phyloP scores from a whole-genome alignment of 371 early-diverging fungal genomes.

The Dichotomocladium elegans region DNA sequence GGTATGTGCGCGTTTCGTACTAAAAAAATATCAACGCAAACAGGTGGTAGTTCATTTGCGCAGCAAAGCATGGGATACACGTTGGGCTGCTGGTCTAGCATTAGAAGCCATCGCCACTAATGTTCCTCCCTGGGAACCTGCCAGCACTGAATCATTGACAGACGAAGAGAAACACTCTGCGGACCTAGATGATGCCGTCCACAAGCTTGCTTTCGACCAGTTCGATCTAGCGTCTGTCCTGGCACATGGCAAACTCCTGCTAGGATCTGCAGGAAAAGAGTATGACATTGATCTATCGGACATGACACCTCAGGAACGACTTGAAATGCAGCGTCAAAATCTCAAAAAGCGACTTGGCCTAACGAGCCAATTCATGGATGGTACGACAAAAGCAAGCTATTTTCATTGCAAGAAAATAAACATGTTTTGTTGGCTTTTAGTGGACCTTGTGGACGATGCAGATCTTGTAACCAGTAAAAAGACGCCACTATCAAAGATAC shows the following conservation, averaged over 20 bases:
- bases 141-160: conserved; percentile 4
- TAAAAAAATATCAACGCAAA: not conserved
- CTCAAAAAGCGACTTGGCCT: conserved; percentile 85
- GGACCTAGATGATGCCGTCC: conserved; percentile 20
- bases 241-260: conserved; percentile 73
- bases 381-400: conserved; percentile 27
- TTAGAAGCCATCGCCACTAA: conserved; percentile 87
- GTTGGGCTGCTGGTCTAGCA: conserved; percentile 92
- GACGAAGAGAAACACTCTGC: conserved; percentile 12
- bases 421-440: conserved; percentile 27
- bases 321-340: conserved; percentile 79
- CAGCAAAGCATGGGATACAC: conserved; percentile 92
- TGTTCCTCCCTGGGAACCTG: conserved; percentile 82
- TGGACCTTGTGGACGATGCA: conserved; percentile 66
- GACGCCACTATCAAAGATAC: not conserved
- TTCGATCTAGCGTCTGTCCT: conserved; percentile 85
- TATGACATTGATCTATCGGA: conserved; percentile 83
- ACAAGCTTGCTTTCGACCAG: conserved; percentile 68
- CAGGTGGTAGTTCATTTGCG: conserved; percentile 83
- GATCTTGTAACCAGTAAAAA: conserved; percentile 45
- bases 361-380: conserved; percentile 86
- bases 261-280: conserved; percentile 89
- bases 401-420: not conserved
- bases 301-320: conserved; percentile 81
- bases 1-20: not conserved